Evolutionary conservation across 2,329 filamentous ascomycete species (phyloP), one percentile per base, ranked within the genome.

Genomic region (Aspergillus tamarii): DNA sequence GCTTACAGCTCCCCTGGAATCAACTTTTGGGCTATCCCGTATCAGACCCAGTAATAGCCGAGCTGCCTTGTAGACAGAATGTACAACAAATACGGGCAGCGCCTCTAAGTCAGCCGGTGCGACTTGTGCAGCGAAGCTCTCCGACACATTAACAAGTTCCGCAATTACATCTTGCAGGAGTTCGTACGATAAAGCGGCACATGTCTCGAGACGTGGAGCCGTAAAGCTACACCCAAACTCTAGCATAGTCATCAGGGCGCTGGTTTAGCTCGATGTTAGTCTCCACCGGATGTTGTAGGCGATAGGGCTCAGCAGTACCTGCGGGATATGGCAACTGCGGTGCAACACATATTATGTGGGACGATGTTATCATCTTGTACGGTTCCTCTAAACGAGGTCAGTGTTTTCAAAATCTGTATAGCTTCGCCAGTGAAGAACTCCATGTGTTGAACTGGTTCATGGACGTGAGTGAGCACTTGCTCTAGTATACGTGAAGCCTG

Each of bases 401-500:
- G 41, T 6, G 57, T 28, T 12, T n/a, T 59, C 21, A 59, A 7
- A 4, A 59, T 52, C 14, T 59, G 46, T 9, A 59, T 14, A 12
- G 57, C 46, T n/a, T 59, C 57, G 14, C 11, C 23, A 28, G 28
- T 21, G 10, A 52, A 39, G 46, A 53, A 39, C 9, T 26, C 32
- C n/a, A 32, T 32, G 16, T 39, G 34, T 21, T 23, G 48, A 11
- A 53, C 16, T 8, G 45, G 28, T 21, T 52, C 34, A 14, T 59
- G 46, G 14, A 59, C 34, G n/a, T 59, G 57, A 14, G 23, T 19
- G 9, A 59, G 46, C 21, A 41, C 46, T n/a, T 59, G 57, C 2
- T 28, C 57, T 12, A 59, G 36, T 32, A 59, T 30, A 19, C 57
- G 43, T n/a, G 57, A 59, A 5, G 57, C 46, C n/a, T 52, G 57